Percentiles rank a stretch among this genome's conserved stretches.
Evolutionary conservation across 2,329 filamentous ascomycete species (phyloP).

Genomic region (Exophiala sp.): DNA sequence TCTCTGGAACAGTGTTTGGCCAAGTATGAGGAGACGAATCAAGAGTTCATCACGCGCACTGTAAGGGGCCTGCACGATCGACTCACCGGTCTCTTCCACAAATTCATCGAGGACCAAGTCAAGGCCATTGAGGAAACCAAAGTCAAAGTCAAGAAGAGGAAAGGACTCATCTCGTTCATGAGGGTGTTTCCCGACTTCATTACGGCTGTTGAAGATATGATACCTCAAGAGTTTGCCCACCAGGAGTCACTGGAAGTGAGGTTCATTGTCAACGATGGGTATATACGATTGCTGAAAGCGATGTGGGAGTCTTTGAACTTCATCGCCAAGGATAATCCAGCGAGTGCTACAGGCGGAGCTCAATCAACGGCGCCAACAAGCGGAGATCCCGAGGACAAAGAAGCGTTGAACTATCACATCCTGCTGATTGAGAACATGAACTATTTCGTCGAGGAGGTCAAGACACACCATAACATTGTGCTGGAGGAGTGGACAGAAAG

Average conservation of each 20-base stretch:
- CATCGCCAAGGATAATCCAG: slow-evolving; percentile 71
- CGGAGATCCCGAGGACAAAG: slow-evolving; percentile 83
- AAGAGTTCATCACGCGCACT: slow-evolving; percentile 80
- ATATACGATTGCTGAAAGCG: slow-evolving; percentile 80
- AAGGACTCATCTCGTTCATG: slow-evolving; percentile 93
- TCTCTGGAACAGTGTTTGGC: slow-evolving; percentile 74
- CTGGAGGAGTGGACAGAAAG: slow-evolving; percentile 79
- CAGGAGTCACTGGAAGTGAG: slow-evolving; percentile 66
- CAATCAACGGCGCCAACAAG: slow-evolving; percentile 20
- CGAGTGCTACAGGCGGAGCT: slow-evolving; percentile 44
- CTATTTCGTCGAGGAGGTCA: slow-evolving; percentile 89
- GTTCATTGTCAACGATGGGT: slow-evolving; percentile 77
- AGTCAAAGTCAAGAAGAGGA: slow-evolving; percentile 98
- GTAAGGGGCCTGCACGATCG: slow-evolving; percentile 75
- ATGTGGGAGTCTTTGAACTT: slow-evolving; percentile 98
- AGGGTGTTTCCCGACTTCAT: slow-evolving; percentile 86
- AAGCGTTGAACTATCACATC: slow-evolving; percentile 95
- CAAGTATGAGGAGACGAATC: slow-evolving; percentile 82
- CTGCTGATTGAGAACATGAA: slow-evolving; percentile 99
- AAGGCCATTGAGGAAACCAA: slow-evolving; percentile 96
- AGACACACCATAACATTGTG: slow-evolving; percentile 68
- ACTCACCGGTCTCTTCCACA: slow-evolving; percentile 72
- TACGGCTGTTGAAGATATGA: slow-evolving; percentile 78
- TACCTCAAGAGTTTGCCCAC: slow-evolving; percentile 53
- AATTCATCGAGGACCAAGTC: slow-evolving; percentile 92